Evolutionary conservation across 2,329 filamentous ascomycete species (phyloP), one percentile per base, ranked within the genome.

Genomic region (Penicillium sp.): DNA sequence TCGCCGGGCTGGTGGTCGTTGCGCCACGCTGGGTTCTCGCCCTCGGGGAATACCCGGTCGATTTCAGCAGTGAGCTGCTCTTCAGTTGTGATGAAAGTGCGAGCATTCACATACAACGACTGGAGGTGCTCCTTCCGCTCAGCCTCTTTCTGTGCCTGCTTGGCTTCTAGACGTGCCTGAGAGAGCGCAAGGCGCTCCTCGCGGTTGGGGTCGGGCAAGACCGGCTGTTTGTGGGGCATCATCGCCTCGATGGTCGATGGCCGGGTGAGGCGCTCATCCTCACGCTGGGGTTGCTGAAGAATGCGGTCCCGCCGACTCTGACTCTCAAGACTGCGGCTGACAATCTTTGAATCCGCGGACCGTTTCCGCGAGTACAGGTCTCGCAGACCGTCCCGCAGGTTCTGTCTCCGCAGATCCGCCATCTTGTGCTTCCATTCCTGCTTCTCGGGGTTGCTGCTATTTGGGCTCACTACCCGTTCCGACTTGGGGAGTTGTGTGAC

Each of bases 31-130:
- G 68, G 64, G 60, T 76, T 76, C 76, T 72, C 75, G 60, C 84
- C 81, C 27, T 86, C 84, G 16, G 85, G 82, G 76, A 97, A 99
- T n/a, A 88, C 81, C 61, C 81, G 77, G 23, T 95, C 88, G 55
- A 97, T 87, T 63, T 86, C 83, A 16, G 80, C 79, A 65, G 89
- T 83, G 34, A 99, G 83, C 72, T 96, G 88, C 50, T 82, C 78
- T 72, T 96, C 92, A 25, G 83, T 87, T 19, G 91, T 87, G 70
- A 99, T 97, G 77, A 97, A 99, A 39, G 85, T 80, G 27, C 89
- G 84, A 5, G 94, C 92, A 66, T 92, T 89, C 78, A 94, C 89
- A 77, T 99, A 99, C 13, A 99, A 83, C 57, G 90, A 87, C 75
- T 96, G 91, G 31, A 99, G 77, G 16, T 87, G 83, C 63, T 93